A percentile compares a stretch with the other conserved stretches of the same genome.
phyloP scores from a whole-genome alignment of 768 basidiomycete species.

The Neoboletus subvelutipes region DNA sequence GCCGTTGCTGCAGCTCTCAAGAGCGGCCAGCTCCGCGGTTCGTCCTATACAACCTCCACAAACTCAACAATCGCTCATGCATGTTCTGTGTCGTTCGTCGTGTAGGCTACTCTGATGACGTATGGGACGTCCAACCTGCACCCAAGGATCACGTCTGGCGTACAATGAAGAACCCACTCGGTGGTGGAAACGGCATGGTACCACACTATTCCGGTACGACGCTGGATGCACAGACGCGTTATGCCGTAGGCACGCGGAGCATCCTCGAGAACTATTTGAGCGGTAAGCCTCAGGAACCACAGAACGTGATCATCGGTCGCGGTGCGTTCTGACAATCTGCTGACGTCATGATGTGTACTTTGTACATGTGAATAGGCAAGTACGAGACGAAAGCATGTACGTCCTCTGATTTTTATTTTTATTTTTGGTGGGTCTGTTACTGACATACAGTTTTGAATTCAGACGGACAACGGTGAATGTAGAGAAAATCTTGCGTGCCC shows the following conservation, averaged over 20 bases:
- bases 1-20: slow-evolving; percentile 73
- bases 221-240: slow-evolving; percentile 83
- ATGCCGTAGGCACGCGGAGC: slow-evolving; percentile 66
- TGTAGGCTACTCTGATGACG: slow-evolving; percentile 48
- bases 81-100: not conserved
- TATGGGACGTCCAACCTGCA: slow-evolving; percentile 86
- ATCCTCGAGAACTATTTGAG: slow-evolving; percentile 71
- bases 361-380: slow-evolving; percentile 33
- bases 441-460: not conserved
- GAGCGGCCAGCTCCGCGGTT: slow-evolving; percentile 70
- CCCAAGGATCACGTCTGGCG: slow-evolving; percentile 86
- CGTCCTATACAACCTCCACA: not conserved
- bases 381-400: slow-evolving; percentile 30
- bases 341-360: not conserved
- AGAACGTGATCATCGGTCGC: slow-evolving; percentile 41
- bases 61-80: not conserved
- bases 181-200: slow-evolving; percentile 84
- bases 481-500: not conserved
- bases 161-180: slow-evolving; percentile 73
- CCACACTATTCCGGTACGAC: slow-evolving; percentile 87
- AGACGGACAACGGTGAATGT: not conserved
- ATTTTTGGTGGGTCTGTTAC: not conserved
- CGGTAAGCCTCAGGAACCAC: slow-evolving; percentile 66
- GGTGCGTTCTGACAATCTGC: slow-evolving; percentile 27
- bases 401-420: not conserved